Conservation (phyloP, 768 basidiomycete species). For the Fibroporia radiculosa region DNA sequence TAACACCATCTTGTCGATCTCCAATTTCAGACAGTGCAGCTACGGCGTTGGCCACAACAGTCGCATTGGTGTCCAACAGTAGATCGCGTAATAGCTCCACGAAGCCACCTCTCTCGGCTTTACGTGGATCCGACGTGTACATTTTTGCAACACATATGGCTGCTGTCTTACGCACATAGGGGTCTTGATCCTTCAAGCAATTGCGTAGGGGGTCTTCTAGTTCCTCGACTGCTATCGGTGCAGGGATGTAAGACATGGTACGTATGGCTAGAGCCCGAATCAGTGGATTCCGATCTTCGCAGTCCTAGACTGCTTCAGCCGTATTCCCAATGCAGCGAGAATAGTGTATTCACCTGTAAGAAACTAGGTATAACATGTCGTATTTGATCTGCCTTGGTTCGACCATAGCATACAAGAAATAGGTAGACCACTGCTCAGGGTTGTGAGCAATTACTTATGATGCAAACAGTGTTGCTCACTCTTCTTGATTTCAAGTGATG, state of each 20-base stretch:
- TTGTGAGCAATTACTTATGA: neutral
- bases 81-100: conserved; percentile 88
- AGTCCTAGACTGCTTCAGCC: conserved; percentile 55
- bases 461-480: conserved; percentile 43
- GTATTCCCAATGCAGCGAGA: neutral
- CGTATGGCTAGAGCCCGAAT: conserved; percentile 96
- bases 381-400: conserved; percentile 89
- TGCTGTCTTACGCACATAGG: conserved; percentile 97
- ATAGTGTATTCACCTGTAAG: conserved; percentile 54
- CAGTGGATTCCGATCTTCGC: conserved; percentile 91
- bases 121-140: conserved; percentile 79
- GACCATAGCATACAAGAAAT: conserved; percentile 94
- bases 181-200: conserved; percentile 88
- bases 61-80: conserved; percentile 89
- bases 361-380: conserved; percentile 87
- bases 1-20: conserved; percentile 90
- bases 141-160: conserved; percentile 97
- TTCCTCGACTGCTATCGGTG: conserved; percentile 78
- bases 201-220: conserved; percentile 88
- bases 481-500: conserved; percentile 97
- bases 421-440: conserved; percentile 85
- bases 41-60: conserved; percentile 95
- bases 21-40: conserved; percentile 96
- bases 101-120: conserved; percentile 85
- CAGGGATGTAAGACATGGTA: conserved; percentile 98